Conservation (phyloP, 768 basidiomycete genomes). For the Podaxis sp. region DNA sequence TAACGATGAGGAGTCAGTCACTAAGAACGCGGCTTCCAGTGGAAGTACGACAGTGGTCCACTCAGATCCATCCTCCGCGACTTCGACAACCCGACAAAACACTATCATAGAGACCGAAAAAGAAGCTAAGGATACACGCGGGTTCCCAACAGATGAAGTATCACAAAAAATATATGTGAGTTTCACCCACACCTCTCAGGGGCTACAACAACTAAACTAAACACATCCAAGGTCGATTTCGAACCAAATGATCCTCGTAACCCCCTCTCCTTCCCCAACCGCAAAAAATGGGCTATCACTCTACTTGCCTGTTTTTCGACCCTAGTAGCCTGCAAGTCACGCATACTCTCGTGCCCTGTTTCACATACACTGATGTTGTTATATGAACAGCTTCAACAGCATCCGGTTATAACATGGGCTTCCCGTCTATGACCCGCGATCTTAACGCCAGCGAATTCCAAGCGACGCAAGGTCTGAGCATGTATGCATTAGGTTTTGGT, state of each 20-base stretch:
- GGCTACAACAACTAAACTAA: not conserved
- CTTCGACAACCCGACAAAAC: not conserved
- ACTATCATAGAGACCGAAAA: not conserved
- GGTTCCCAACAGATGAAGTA: not conserved
- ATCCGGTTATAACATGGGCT: constrained; percentile 52
- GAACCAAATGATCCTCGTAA: constrained; percentile 10
- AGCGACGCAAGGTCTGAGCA: constrained; percentile 44
- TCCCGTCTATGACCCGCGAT: constrained; percentile 50
- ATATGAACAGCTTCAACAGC: constrained; percentile 41
- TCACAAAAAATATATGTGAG: constrained; percentile 6
- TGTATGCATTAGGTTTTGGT: constrained; percentile 59
- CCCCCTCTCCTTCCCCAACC: constrained; percentile 17
- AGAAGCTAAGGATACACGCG: not conserved
- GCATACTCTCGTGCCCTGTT: constrained; percentile 13
- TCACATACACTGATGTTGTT: not conserved
- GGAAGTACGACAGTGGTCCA: not conserved
- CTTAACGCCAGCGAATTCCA: constrained; percentile 40
- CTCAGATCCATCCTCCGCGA: not conserved
- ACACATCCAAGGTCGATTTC: constrained; percentile 10
- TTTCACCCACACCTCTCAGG: not conserved
- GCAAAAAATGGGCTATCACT: constrained; percentile 42
- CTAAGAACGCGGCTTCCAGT: not conserved
- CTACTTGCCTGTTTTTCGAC: constrained; percentile 44
- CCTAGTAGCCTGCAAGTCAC: constrained; percentile 40
- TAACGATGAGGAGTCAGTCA: not conserved